A percentile compares a stretch with the other conserved stretches of the same genome.
Conservation (phyloP, 495 filamentous ascomycete species). For the Neurospora sp. region DNA sequence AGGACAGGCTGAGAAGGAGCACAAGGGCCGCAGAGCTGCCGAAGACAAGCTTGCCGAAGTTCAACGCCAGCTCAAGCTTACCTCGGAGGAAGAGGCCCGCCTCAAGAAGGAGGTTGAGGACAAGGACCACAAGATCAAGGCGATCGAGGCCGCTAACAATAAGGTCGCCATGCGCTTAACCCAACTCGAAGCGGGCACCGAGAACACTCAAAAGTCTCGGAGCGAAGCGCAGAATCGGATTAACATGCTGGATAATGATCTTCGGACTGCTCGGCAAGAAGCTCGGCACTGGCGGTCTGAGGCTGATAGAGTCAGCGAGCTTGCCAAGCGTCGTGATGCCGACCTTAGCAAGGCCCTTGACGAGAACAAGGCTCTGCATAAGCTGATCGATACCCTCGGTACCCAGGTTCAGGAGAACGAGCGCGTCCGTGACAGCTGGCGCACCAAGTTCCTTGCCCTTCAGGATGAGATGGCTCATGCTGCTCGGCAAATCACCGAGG, state of each 20-base stretch:
- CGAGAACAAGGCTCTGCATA: conserved; percentile 46
- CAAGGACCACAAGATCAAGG: conserved; percentile 41
- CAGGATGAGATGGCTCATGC: conserved; percentile 76
- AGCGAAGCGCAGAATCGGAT: conserved; percentile 49
- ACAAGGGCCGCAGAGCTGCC: conserved; percentile 52
- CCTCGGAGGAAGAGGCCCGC: conserved; percentile 59
- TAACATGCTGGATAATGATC: conserved; percentile 36
- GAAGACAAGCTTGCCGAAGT: conserved; percentile 66
- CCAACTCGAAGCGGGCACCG: conserved; percentile 52
- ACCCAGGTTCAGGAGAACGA: conserved; percentile 78
- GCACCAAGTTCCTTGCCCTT: conserved; percentile 66
- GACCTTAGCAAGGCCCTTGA: conserved; percentile 30
- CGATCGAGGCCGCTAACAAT: conserved; percentile 33
- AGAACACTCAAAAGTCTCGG: conserved; percentile 53
- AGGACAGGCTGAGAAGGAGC: conserved; percentile 43
- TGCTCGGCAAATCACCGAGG: conserved; percentile 65
- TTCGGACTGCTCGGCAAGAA: conserved; percentile 39
- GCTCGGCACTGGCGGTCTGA: conserved; percentile 40
- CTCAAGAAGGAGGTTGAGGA: conserved; percentile 62
- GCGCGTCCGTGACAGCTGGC: conserved; percentile 64
- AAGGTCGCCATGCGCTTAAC: conserved; percentile 50
- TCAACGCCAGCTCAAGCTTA: conserved; percentile 56
- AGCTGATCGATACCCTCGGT: conserved; percentile 56
- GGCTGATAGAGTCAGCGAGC: conserved; percentile 32
- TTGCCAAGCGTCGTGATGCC: conserved; percentile 29